Percentiles rank a stretch among this genome's conserved stretches.
These are phyloP conservation scores for Sphagnum fallax DNA, from an alignment of 228 moss, liverwort and hornwort genomes.

Conservation along the genomic window DNA sequence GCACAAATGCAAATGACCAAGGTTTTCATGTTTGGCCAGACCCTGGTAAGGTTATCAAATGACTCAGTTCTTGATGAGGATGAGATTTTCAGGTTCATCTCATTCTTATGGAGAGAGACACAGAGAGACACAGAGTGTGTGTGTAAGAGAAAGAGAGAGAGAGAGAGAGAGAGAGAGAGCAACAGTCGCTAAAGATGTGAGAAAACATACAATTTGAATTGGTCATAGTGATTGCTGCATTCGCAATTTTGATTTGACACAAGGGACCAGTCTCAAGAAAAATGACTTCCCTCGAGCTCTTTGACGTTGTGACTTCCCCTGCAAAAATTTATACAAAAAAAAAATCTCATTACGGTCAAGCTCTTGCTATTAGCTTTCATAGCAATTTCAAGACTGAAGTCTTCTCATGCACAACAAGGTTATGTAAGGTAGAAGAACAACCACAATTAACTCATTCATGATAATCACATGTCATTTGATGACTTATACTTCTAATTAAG, in stretches of 20 bases:
- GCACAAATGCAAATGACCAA: background rate
- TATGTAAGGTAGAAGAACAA: too few relatives aligned
- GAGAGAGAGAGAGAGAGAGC: background rate
- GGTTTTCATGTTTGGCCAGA: background rate
- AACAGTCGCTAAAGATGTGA: background rate
- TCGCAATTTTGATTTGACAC: slow-evolving; percentile 22
- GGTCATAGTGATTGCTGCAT: too few relatives aligned
- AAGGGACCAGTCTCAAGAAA: slow-evolving; percentile 69
- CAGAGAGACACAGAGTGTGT: background rate
- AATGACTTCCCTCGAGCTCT: slow-evolving; percentile 43
- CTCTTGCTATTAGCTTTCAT: too few relatives aligned
- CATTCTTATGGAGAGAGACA: background rate
- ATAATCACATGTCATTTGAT: too few relatives aligned
- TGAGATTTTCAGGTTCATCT: background rate
- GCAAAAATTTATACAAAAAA: too few relatives aligned
- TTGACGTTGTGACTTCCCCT: slow-evolving; percentile 5
- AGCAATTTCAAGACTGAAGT: too few relatives aligned
- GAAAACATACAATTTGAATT: background rate
- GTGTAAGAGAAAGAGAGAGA: background rate
- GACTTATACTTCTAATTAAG: too few relatives aligned
- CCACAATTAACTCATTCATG: too few relatives aligned
- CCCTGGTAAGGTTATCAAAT: background rate
- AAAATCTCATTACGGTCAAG: too few relatives aligned
- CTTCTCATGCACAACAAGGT: too few relatives aligned
- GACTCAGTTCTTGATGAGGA: background rate